phyloP scores from a whole-genome alignment of 163 green algal species.

The Volvox carteri region DNA sequence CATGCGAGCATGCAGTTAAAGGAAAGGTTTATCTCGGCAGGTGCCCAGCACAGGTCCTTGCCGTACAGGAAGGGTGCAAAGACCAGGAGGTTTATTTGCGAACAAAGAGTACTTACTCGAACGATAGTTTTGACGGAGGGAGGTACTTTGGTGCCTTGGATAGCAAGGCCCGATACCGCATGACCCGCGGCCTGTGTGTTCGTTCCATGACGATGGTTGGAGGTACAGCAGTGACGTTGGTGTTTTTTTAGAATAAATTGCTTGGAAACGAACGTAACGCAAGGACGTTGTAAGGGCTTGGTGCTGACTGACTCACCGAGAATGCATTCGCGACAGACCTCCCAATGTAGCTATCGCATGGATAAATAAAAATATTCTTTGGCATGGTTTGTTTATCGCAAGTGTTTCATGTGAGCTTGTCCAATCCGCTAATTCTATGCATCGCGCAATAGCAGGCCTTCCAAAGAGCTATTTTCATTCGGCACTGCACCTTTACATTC shows the following conservation, averaged over 20 bases:
- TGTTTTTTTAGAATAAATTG: too few species aligned
- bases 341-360: conserved; percentile 19
- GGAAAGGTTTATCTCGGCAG: too few species aligned
- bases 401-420: neutral
- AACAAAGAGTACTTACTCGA: neutral
- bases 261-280: too few species aligned
- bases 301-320: conserved; percentile 25
- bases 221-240: too few species aligned
- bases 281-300: neutral
- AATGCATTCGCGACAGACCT: conserved; percentile 20
- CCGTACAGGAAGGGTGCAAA: too few species aligned
- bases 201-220: too few species aligned
- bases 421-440: neutral
- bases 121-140: neutral
- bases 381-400: neutral
- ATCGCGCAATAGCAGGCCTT: too few species aligned
- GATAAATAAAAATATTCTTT: conserved; percentile 50
- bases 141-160: neutral
- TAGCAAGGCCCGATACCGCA: neutral
- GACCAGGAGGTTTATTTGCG: too few species aligned
- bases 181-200: conserved; percentile 49
- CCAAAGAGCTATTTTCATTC: neutral
- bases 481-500: neutral
- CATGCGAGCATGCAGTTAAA: too few species aligned
- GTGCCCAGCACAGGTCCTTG: too few species aligned